These are phyloP conservation scores for Globisporangium perplexum DNA, from an alignment of 352 stramenopile genomes.

Conservation along the genomic window DNA sequence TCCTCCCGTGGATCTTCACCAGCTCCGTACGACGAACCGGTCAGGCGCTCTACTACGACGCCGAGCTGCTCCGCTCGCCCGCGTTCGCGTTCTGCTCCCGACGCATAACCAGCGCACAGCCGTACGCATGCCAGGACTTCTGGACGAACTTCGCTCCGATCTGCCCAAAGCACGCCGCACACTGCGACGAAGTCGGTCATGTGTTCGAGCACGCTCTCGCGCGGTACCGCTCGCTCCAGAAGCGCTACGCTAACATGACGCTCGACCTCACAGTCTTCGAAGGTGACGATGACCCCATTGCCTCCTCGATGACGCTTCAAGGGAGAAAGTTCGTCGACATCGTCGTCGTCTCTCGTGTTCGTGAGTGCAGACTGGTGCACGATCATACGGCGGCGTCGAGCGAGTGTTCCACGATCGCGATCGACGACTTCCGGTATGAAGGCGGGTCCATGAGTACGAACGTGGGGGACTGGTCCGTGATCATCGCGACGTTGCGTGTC, in stretches of 20 bases:
- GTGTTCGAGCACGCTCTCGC: constrained; percentile 2
- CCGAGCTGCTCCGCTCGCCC: neutral
- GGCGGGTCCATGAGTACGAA: constrained; percentile 3
- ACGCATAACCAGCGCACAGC: neutral
- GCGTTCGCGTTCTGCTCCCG: constrained; percentile 2
- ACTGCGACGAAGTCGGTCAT: neutral
- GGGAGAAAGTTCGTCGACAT: constrained; percentile 2
- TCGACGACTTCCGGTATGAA: constrained; percentile 17
- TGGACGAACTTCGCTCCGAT: constrained; percentile 7
- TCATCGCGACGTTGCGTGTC: constrained; percentile 4
- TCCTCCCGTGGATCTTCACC: constrained; percentile 20
- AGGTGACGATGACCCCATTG: neutral
- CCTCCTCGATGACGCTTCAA: constrained; percentile 1
- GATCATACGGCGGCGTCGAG: neutral
- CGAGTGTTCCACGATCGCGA: constrained; percentile 2
- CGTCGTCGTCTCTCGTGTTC: constrained; percentile 4
- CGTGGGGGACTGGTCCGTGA: constrained; percentile 6
- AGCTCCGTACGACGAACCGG: constrained; percentile 3
- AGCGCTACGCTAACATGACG: neutral
- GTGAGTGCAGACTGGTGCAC: neutral
- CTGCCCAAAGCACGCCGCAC: neutral
- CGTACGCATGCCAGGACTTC: constrained; percentile 5
- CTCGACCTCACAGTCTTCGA: constrained; percentile 6
- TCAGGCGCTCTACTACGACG: constrained; percentile 15
- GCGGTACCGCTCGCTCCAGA: neutral